Conservation (phyloP, 768 basidiomycete genomes). For the Tricholomella constricta region DNA sequence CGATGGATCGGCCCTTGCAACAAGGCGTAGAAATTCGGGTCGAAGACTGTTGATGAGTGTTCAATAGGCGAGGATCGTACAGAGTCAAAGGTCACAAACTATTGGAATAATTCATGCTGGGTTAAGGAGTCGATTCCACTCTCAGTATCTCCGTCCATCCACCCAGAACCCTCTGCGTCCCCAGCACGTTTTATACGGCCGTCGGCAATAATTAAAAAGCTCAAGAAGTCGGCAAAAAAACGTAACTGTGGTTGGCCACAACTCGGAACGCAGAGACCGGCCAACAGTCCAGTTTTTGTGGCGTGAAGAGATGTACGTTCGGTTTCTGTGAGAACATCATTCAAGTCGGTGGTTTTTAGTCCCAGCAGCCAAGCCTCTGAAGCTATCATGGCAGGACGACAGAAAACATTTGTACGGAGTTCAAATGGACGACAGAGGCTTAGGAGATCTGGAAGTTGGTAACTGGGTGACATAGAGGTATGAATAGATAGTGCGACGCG, state of each 20-base stretch:
- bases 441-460: constrained; percentile 45
- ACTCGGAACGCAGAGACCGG: constrained; percentile 58
- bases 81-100: constrained; percentile 30
- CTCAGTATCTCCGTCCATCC: constrained; percentile 16
- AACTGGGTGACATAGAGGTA: constrained; percentile 30
- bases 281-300: constrained; percentile 50
- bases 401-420: constrained; percentile 42
- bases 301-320: constrained; percentile 30
- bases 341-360: constrained; percentile 12
- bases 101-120: constrained; percentile 34
- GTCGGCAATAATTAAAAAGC: constrained; percentile 39
- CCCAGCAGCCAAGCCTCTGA: constrained; percentile 35
- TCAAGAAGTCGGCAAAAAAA: constrained; percentile 52
- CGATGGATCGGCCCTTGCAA: constrained; percentile 29
- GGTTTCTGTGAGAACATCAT: constrained; percentile 21
- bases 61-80: constrained; percentile 9
- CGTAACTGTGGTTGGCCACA: constrained; percentile 59
- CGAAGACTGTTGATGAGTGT: constrained; percentile 35
- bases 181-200: constrained; percentile 24
- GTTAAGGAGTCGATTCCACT: constrained; percentile 13
- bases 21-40: constrained; percentile 35
- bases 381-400: constrained; percentile 30
- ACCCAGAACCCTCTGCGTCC: constrained; percentile 17
- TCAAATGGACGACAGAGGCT: constrained; percentile 33
- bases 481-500: background rate